These are phyloP conservation scores for Acacia acuminata DNA, from an alignment of 306 rosid genomes.

Conservation along the genomic window DNA sequence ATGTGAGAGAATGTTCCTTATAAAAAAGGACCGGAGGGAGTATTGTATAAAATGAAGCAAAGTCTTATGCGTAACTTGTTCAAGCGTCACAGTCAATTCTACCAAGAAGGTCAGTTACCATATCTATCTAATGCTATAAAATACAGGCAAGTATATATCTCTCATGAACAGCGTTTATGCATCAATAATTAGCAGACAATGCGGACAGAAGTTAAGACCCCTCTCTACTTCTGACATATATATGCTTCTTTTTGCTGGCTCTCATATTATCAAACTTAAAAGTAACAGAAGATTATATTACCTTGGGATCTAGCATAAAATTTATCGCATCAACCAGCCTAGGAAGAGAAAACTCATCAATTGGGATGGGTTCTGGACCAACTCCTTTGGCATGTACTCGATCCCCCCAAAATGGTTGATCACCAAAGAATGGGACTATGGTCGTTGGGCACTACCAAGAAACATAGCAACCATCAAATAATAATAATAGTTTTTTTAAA, in stretches of 20 bases:
- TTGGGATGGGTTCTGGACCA: slow-evolving; percentile 91
- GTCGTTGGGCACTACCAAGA: slow-evolving; percentile 84
- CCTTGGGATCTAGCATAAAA: slow-evolving; percentile 88
- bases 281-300: slow-evolving; percentile 33
- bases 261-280: background rate
- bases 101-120: background rate
- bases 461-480: slow-evolving; percentile 18
- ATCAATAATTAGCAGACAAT: background rate
- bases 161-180: background rate
- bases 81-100: background rate
- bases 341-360: slow-evolving; percentile 87
- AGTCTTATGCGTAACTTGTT: too few species aligned
- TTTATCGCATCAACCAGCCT: slow-evolving; percentile 78
- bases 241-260: slow-evolving; percentile 11
- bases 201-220: background rate
- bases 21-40: too few species aligned
- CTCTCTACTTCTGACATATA: slow-evolving; percentile 1
- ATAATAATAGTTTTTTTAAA: background rate
- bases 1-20: too few species aligned
- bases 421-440: slow-evolving; percentile 93
- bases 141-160: background rate
- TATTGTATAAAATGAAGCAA: too few species aligned
- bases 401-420: slow-evolving; percentile 99
- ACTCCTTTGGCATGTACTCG: slow-evolving; percentile 92
- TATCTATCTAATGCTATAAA: background rate